A percentile compares a stretch with the other conserved stretches of the same genome.
Evolutionary conservation across 2,329 filamentous ascomycete genomes (phyloP).

Genomic region (Hymenoscyphus fraxineus): DNA sequence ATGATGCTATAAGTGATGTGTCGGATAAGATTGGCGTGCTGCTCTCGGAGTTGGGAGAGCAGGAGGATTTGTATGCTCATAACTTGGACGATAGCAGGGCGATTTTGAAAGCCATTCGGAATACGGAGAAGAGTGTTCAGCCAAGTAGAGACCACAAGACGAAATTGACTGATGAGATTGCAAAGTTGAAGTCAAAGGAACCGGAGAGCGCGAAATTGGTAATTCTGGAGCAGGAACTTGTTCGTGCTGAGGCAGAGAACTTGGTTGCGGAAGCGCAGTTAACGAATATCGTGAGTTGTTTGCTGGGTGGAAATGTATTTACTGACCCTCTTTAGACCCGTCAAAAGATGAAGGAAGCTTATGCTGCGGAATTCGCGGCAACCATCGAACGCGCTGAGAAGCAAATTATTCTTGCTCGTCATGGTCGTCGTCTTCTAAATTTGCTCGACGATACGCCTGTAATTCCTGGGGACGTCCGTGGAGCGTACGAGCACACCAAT

Average conservation of each 20-base stretch:
- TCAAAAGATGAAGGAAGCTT: slow-evolving; percentile 94
- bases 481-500: slow-evolving; percentile 60
- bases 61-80: slow-evolving; percentile 85
- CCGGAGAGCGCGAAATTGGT: slow-evolving; percentile 77
- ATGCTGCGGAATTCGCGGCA: slow-evolving; percentile 80
- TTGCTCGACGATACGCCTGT: slow-evolving; percentile 87
- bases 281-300: slow-evolving; percentile 74
- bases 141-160: slow-evolving; percentile 82
- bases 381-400: slow-evolving; percentile 96
- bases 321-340: slow-evolving; percentile 60
- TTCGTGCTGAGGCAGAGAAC: slow-evolving; percentile 92
- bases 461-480: slow-evolving; percentile 75
- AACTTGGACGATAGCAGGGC: slow-evolving; percentile 80
- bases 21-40: slow-evolving; percentile 95
- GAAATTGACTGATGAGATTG: slow-evolving; percentile 90
- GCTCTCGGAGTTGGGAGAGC: slow-evolving; percentile 86
- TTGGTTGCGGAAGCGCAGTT: slow-evolving; percentile 94
- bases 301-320: not conserved
- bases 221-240: slow-evolving; percentile 90
- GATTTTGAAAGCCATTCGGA: slow-evolving; percentile 85
- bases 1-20: slow-evolving; percentile 83
- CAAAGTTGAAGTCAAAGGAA: slow-evolving; percentile 87
- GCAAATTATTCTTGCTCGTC: slow-evolving; percentile 88
- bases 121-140: slow-evolving; percentile 93
- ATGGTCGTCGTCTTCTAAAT: slow-evolving; percentile 79